Base-by-base conservation (phyloP, 148 eudicot genomes). In the Rhododendron henanense region DNA sequence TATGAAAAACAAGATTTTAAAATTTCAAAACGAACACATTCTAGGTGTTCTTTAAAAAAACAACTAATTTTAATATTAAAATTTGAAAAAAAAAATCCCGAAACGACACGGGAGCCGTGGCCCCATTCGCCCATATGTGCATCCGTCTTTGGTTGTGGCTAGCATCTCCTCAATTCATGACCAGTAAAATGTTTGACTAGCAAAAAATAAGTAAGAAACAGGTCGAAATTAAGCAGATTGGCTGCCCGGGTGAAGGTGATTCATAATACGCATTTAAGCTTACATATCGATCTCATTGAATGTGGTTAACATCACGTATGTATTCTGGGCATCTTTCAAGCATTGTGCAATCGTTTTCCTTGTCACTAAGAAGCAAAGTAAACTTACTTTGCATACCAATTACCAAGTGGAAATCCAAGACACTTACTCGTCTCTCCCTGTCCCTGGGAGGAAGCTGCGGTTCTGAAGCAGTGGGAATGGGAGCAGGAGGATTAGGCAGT, bases 271-370 rank as follows among this genome's bases (percentile, higher is more conserved):
- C 39, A 15, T 73, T 31, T 3, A 41, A 85, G 87, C 98, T 87
- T 90, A 94, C 98, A 95, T 95, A 85, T 95, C 95, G 74, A 95
- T 91, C 89, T 95, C 98, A 87, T 95, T 95, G 61, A 95, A 95
- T 57, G 98, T 95, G 50, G 98, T 94, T 87, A 95, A 85, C 94
- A 95, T 21, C 53, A 95, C 98, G 91, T 93, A 95, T 16, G 98
- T 95, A 85, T 95, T 95, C 81, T 94, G 96, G 85, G 98, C 92
- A 75, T 95, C 98, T 84, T 95, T 94, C 89, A 95, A 87, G 61
- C 95, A 93, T 39, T 94, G 90, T 37, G 98, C 98, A 77, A 95
- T 96, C 75, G 94, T 87, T 88, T 94, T 94, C 83, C 98, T 91
- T 11, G 18, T 28, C 76, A 71, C 15, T 31, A 11, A 71, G 39